Base-by-base conservation (phyloP, 2,329 filamentous ascomycete species). In the Pyrenophora teres region DNA sequence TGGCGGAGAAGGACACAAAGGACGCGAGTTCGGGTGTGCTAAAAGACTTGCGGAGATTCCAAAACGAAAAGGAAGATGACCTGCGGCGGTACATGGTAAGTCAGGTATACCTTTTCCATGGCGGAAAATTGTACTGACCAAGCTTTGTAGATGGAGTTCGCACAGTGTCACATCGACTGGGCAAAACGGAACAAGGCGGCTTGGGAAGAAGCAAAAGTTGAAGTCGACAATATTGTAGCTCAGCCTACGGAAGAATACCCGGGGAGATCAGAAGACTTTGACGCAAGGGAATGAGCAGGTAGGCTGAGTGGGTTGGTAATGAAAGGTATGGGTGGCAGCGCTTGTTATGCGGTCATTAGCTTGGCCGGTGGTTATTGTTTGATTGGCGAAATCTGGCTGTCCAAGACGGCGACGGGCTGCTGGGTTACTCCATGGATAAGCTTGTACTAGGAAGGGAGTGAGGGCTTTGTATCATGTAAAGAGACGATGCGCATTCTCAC, bases 41-140 rank as follows among this genome's bases (percentile, higher is more conserved):
- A 63, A 88, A 89, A 65, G 94, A 99, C 70, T 78, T 99, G 54
- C 91, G 92, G 77, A 82, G 94, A 54, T 99, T 99, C 76, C 95
- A 99, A 75, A 81, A 81, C 52, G 92, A 97, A 76, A 99, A 99
- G 75, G 95, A 99, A 76, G 91, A 93, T 43, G 94, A 99, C 72
- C 74, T 99, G 67, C 87, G 87, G 69, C 85, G 90, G 57, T 97
- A 97, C 73, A 99, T 99, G 94, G 94, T 97, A 78, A 77, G 89
- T 46, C 48, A n/a, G 19, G 15, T 16, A 18, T 32, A 10, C 23
- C 4, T 21, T 3, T 2, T 27, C 4, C 2, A 13, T 38, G 6
- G 13, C 5, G n/a, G 4, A 1, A 19, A 16, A n/a, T 2, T 13
- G 16, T 25, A 33, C 30, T 56, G 57, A 46, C 47, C 35, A 21